Base-by-base conservation (phyloP, 2,329 filamentous ascomycete species). In the Bipolaris sorokiniana region DNA sequence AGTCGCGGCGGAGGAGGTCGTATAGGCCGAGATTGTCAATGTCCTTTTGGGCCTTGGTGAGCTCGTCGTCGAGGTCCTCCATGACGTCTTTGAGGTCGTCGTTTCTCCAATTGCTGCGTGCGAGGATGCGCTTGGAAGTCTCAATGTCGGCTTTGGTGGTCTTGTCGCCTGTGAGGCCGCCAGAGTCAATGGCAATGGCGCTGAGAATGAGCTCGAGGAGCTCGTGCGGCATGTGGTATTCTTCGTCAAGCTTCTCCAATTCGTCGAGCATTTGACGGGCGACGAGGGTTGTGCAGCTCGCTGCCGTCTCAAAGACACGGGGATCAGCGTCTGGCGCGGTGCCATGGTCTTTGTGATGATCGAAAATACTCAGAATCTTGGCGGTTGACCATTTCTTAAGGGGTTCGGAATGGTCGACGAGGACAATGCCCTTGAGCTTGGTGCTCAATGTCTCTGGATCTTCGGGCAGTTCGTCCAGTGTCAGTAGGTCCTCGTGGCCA, bases 141-240 rank as follows among this genome's bases (percentile, higher is more conserved):
- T 73, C 64, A 40, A 74, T 66, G 58, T 82, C 80, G 33, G 72
- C 73, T 0, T 77, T 68, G 3, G 77, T 80, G 4, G 74, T 76
- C 48, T 69, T 72, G 48, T 70, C 63, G 58, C 59, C 62, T 7
- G 62, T 63, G 45, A 82, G 70, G 18, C 79, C 80, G 20, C 73
- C 68, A 1, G 79, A 79, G 62, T 82, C 80, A 56, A 82, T 80
- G 18, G 80, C 76, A 37, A 82, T 81, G 40, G 80, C 79, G 47
- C 75, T 75, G 44, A 82, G 71, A 48, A 82, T 78, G 3, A 81
- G 72, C 62, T 81, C 79, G n/a, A 82, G 77, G 16, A 82, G 72
- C 62, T 81, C 80, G 56, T 82, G 79, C 5, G 79, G 78, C 71
- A 81, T 70, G 56, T 81, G 79, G 60, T 82, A 82, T 62, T 81